Conservation (phyloP, 257 asterid genomes). For the Perilla frutescens region DNA sequence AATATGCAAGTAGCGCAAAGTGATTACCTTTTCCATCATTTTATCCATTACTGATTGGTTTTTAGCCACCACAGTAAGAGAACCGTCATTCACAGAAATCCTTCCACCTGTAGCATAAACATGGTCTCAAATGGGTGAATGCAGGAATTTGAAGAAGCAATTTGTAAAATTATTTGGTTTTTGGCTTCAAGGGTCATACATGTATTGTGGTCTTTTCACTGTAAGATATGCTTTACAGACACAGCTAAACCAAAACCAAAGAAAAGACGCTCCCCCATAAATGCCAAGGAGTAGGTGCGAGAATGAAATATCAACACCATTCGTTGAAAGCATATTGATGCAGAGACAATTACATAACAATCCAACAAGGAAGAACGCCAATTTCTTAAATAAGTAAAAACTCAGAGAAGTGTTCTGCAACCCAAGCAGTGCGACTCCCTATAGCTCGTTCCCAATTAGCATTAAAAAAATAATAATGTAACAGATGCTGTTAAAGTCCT, state of each 20-base stretch:
- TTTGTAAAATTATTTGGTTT: background rate
- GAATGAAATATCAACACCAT: background rate
- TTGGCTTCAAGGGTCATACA: background rate
- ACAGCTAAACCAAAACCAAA: background rate
- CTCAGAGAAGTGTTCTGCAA: constrained; percentile 14
- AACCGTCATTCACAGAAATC: constrained; percentile 85
- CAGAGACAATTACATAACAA: constrained; percentile 1
- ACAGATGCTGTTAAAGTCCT: background rate
- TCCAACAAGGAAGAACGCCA: background rate
- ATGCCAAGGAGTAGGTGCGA: background rate
- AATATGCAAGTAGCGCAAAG: constrained; percentile 17
- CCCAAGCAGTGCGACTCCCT: constrained; percentile 1
- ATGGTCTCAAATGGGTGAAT: constrained; percentile 30
- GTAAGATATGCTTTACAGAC: background rate
- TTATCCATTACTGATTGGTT: constrained; percentile 77
- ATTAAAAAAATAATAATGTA: background rate
- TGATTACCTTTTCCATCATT: constrained; percentile 77
- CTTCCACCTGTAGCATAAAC: constrained; percentile 68
- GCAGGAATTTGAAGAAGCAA: background rate
- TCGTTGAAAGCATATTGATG: constrained; percentile 6
- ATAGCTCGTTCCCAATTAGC: constrained; percentile 5
- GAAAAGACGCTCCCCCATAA: background rate
- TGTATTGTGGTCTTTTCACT: constrained; percentile 7
- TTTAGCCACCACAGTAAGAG: constrained; percentile 81
- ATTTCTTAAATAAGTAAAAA: constrained; percentile 1